Percentiles rank a stretch among this genome's conserved stretches.
Conservation (phyloP, 1,284 basidiomycete genomes). For the Puccinia brachypodii region DNA sequence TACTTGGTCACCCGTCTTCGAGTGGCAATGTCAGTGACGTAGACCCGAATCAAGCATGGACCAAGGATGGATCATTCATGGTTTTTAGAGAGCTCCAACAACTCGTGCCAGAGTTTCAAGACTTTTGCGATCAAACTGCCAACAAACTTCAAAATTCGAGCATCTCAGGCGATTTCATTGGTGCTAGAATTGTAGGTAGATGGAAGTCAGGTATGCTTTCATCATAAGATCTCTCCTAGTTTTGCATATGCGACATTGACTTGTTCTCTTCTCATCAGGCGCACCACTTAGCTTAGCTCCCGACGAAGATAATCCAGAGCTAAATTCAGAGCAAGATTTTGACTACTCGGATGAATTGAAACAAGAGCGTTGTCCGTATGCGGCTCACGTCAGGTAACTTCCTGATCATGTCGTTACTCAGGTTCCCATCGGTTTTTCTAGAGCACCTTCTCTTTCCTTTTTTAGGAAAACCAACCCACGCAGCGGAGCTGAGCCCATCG, state of each 20-base stretch:
- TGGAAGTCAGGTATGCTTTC: conserved; percentile 23
- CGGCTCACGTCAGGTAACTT: conserved; percentile 14
- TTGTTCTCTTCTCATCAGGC: neutral
- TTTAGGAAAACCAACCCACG: conserved; percentile 31
- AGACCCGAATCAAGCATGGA: neutral
- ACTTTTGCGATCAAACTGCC: neutral
- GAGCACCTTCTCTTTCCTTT: neutral
- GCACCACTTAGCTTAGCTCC: conserved; percentile 5
- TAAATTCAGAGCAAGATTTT: neutral
- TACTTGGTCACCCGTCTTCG: neutral
- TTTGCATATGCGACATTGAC: neutral
- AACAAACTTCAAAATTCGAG: neutral
- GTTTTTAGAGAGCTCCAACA: conserved; percentile 26
- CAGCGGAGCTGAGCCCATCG: neutral
- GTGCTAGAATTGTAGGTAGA: conserved; percentile 23
- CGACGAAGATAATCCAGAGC: conserved; percentile 1
- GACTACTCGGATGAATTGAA: conserved; percentile 24
- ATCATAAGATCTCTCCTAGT: neutral
- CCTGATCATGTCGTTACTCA: too few relatives aligned
- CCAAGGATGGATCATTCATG: conserved; percentile 21
- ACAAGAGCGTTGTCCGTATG: conserved; percentile 25
- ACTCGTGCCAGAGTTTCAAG: conserved; percentile 28
- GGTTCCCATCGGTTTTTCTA: neutral
- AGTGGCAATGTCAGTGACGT: neutral
- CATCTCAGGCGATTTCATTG: neutral